A percentile compares a stretch with the other conserved stretches of the same genome.
phyloP scores from a whole-genome alignment of 176 grass and related monocot genomes.

The Echinochloa phyllopogon region DNA sequence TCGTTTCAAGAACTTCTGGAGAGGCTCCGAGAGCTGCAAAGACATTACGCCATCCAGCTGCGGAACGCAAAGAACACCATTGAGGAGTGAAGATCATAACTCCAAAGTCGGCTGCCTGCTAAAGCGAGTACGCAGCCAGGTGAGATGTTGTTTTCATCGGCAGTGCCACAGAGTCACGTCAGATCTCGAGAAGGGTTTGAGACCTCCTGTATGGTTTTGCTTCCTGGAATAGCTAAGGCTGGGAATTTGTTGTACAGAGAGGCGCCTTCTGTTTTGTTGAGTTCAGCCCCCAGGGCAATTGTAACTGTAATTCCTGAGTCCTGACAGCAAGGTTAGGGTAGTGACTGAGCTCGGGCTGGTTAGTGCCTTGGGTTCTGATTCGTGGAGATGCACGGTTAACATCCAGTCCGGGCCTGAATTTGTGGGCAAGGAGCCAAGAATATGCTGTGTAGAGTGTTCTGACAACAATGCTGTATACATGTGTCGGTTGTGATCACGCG shows the following conservation, averaged over 20 bases:
- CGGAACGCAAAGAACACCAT: constrained; percentile 61
- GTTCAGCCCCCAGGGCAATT: neutral
- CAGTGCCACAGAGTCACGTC: neutral
- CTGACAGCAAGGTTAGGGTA: constrained; percentile 43
- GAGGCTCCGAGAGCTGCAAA: constrained; percentile 70
- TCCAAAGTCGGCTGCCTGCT: neutral
- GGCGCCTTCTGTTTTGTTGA: constrained; percentile 21
- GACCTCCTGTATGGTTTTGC: constrained; percentile 25
- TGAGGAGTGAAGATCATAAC: constrained; percentile 50
- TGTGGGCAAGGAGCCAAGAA: neutral
- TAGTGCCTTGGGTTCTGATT: constrained; percentile 12
- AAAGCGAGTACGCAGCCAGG: neutral
- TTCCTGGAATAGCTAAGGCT: constrained; percentile 37
- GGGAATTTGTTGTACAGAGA: constrained; percentile 42
- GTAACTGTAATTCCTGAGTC: neutral
- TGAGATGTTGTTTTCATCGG: neutral
- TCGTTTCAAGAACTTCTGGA: constrained; percentile 82
- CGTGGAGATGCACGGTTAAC: neutral
- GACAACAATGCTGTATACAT: neutral
- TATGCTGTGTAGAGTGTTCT: constrained; percentile 35
- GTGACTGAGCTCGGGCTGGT: constrained; percentile 29
- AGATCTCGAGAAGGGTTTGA: neutral
- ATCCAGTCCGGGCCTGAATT: neutral
- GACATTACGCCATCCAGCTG: constrained; percentile 66
- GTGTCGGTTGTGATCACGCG: constrained; percentile 12